These are phyloP conservation scores for Trypanosoma platydactyli DNA, from an alignment of 208 protist genomes.

Conservation along the genomic window DNA sequence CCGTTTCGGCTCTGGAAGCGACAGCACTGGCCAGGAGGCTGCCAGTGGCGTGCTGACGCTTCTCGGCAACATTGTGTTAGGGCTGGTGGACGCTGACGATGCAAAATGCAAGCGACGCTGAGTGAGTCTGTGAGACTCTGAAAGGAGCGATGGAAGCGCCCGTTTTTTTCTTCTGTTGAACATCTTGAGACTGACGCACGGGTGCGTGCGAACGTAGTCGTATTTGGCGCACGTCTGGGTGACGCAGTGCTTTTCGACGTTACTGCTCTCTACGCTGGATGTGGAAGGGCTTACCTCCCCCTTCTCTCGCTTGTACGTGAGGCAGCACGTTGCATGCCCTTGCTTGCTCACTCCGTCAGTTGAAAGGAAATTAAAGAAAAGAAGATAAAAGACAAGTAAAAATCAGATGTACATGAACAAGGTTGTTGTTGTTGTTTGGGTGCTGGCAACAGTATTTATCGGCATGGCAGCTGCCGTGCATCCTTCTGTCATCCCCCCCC, in stretches of 20 bases:
- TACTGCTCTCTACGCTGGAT: no score
- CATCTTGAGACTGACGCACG: no score
- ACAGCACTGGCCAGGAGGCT: background rate
- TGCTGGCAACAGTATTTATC: constrained; percentile 2
- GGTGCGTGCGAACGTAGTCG: no score
- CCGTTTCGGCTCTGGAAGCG: constrained; percentile 28
- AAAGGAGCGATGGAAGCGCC: no score
- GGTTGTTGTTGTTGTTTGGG: background rate
- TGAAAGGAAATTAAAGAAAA: background rate
- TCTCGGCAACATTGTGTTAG: constrained; percentile 28
- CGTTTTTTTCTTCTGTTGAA: constrained; percentile 16
- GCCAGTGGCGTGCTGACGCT: constrained; percentile 13
- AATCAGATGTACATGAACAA: background rate
- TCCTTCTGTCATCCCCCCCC: constrained; percentile 27
- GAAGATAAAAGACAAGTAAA: no score
- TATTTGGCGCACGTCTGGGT: no score
- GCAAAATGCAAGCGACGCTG: constrained; percentile 22
- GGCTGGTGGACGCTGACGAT: constrained; percentile 48
- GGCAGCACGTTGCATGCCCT: no score
- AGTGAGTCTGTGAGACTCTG: background rate
- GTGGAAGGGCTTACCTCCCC: no score
- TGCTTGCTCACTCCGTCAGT: no score
- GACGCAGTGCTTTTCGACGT: no score
- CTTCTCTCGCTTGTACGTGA: no score
- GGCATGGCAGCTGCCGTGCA: background rate